Evolutionary conservation across 163 green algal genomes (phyloP).

Genomic region (Chlorella variabilis): DNA sequence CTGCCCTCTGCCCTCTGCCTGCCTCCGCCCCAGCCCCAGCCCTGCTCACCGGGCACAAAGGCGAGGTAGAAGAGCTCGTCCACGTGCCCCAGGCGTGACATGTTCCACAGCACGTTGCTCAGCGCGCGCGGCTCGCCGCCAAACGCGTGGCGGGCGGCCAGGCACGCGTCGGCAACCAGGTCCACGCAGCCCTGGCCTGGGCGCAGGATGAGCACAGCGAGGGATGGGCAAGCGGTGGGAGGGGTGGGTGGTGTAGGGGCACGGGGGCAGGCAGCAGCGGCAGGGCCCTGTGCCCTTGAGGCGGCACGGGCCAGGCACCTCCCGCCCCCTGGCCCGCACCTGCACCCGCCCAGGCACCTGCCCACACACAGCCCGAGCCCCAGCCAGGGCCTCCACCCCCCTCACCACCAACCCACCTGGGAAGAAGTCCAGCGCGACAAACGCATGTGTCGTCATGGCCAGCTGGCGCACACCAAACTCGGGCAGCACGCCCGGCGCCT

Average conservation of each 20-base stretch:
- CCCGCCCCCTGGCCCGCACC: not conserved
- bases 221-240: too few species aligned
- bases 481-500: slow-evolving; percentile 7
- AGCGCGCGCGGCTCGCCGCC: not conserved
- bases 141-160: not conserved
- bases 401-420: too few species aligned
- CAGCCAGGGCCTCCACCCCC: too few species aligned
- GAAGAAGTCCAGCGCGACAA: slow-evolving; percentile 30
- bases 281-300: too few species aligned
- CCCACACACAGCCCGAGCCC: too few species aligned
- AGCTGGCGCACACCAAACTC: slow-evolving; percentile 3
- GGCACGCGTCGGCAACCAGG: slow-evolving; percentile 13
- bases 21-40: too few species aligned
- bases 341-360: not conserved
- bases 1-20: too few species aligned
- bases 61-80: slow-evolving; percentile 32
- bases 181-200: slow-evolving; percentile 28
- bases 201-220: not conserved
- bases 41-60: slow-evolving; percentile 24
- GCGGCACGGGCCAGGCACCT: too few species aligned
- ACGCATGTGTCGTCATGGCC: slow-evolving; percentile 3
- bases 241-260: too few species aligned
- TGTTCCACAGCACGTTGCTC: slow-evolving; percentile 27
- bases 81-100: slow-evolving; percentile 24
- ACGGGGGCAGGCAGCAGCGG: too few species aligned